These are phyloP conservation scores for Phyllostachys edulis DNA, from an alignment of 176 grass and related monocot genomes.

Conservation along the genomic window DNA sequence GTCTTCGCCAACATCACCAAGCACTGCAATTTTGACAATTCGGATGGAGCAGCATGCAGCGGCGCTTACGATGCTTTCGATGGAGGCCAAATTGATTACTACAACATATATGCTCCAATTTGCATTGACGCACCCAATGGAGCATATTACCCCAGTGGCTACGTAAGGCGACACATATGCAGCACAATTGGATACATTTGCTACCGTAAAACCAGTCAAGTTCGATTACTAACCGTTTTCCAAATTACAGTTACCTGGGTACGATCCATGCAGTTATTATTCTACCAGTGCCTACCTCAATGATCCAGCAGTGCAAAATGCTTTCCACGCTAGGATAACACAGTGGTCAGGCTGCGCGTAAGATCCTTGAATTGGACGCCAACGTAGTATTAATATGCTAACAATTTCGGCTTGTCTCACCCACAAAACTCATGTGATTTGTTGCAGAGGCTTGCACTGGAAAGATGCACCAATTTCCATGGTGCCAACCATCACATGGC, in stretches of 20 bases:
- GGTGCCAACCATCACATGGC: conserved; percentile 33
- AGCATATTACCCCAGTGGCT: conserved; percentile 21
- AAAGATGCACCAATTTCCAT: conserved; percentile 27
- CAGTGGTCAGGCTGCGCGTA: conserved; percentile 46
- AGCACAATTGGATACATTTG: not conserved
- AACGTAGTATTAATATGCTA: not conserved
- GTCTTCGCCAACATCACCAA: conserved; percentile 29
- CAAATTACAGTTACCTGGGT: conserved; percentile 35
- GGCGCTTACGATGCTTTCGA: conserved; percentile 7
- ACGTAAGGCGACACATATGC: not conserved
- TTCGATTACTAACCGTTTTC: not conserved
- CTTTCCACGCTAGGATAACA: conserved; percentile 36
- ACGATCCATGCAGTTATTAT: conserved; percentile 32
- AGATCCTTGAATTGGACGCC: not conserved
- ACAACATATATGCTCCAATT: conserved; percentile 41
- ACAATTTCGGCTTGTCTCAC: not conserved
- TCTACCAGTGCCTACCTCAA: conserved; percentile 44
- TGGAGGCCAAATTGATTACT: not conserved
- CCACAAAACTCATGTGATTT: not conserved
- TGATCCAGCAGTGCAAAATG: conserved; percentile 46
- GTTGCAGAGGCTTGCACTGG: not conserved
- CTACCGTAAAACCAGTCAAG: not conserved
- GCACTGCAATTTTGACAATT: conserved; percentile 30
- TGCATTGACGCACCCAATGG: conserved; percentile 10
- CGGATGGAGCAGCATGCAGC: not conserved